Base-by-base conservation (phyloP, 805 yeast genomes). In the Candida sithepensis region DNA sequence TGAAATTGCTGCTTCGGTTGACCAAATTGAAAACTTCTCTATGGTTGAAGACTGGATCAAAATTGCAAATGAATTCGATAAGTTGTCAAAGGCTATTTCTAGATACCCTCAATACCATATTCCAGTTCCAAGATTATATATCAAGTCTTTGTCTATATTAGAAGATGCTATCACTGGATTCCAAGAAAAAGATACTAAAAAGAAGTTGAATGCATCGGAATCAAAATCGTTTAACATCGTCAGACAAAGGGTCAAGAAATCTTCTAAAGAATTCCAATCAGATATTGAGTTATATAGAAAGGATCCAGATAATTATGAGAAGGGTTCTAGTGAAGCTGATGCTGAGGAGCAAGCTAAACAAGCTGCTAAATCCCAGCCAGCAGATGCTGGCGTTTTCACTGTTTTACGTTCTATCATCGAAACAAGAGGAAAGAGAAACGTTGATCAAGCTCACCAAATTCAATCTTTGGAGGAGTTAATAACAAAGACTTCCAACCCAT, bases 401-500 rank as follows among this genome's bases (percentile, higher is more conserved):
- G 80, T 86, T 32, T 75, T 94, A 65, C 79, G 84, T 65, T 68
- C 81, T 46, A 82, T 94, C 48, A 72, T 86, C 50, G 98, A 94
- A 68, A 77, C 90, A 43, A 84, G 99, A 72, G 99, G 99, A 74
- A 91, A 91, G 76, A 92, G 88, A 75, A 90, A 88, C 66, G 85
- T 89, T 53, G 96, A 92, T 67, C 81, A 84, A 54, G 67, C 65
- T 53, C 96, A 88, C 67, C 96, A 92, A 68, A 80, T 90, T 54
- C 70, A 72, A 47, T 73, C 77, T 40, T 74, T 94, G 62, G 96
- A 87, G 70, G 74, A 73, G 41, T 72, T 88, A 52, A 57, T 77
- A 42, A 59, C 69, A 10, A 74, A 84, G 47, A 72, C 79, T 10
- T 68, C 71, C 39, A 61, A 73, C 22, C 78, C 88, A 24, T 94